These are phyloP conservation scores for Beauveria sp. DNA, from an alignment of 2,329 filamentous ascomycete species.

Conservation along the genomic window DNA sequence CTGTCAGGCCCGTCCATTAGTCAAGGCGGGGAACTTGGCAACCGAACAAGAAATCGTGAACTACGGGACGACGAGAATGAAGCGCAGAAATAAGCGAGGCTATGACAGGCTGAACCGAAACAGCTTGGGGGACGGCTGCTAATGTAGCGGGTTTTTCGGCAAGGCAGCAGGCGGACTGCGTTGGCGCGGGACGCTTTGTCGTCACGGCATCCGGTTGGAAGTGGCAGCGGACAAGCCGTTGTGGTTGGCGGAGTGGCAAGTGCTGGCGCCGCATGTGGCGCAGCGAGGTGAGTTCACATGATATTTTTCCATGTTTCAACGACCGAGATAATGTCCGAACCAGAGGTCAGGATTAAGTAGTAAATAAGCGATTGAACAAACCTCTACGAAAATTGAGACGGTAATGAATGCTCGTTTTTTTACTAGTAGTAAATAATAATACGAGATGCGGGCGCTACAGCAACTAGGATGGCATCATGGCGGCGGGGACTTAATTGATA, in stretches of 20 bases:
- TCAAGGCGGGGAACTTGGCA: neutral
- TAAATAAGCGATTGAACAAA: too few relatives aligned
- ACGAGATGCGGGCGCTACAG: too few relatives aligned
- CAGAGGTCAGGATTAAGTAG: too few relatives aligned
- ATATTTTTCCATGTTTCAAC: too few relatives aligned
- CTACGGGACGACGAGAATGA: neutral
- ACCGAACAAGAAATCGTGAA: neutral
- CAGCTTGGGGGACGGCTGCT: neutral
- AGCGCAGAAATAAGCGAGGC: neutral
- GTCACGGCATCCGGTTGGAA: neutral
- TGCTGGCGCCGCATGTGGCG: conserved; percentile 6
- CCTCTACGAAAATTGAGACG: too few relatives aligned
- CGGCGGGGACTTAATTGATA: too few relatives aligned
- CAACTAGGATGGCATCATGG: too few relatives aligned
- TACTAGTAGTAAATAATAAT: too few relatives aligned
- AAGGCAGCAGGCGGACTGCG: conserved; percentile 8
- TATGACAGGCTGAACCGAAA: neutral
- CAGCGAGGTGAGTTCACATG: neutral
- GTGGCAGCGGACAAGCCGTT: neutral
- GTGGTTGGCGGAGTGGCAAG: neutral
- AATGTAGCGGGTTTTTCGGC: neutral
- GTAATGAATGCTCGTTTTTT: too few relatives aligned
- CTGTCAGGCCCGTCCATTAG: conserved; percentile 9
- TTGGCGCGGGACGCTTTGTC: neutral
- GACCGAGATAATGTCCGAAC: too few relatives aligned